phyloP scores from a whole-genome alignment of 2,329 filamentous ascomycete genomes.

The Onygenales sp. region DNA sequence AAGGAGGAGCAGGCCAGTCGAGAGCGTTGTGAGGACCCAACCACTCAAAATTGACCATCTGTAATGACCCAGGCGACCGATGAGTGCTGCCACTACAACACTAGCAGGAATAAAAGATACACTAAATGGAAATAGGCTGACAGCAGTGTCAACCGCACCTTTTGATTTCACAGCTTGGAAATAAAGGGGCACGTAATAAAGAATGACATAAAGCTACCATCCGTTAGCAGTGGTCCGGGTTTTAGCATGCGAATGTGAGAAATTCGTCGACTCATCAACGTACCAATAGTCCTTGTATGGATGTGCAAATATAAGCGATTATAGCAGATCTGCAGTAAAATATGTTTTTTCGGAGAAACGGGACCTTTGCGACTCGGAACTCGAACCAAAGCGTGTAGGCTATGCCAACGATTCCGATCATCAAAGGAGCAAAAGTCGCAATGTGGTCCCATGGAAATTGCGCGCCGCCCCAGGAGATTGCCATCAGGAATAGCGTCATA shows the following conservation, averaged over 20 bases:
- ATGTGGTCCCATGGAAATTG: constrained; percentile 56
- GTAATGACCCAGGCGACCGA: constrained; percentile 32
- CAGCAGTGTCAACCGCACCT: constrained; percentile 43
- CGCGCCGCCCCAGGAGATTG: constrained; percentile 55
- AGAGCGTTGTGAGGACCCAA: constrained; percentile 51
- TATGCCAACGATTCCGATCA: constrained; percentile 45
- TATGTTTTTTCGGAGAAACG: constrained; percentile 1
- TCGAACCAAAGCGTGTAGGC: constrained; percentile 3
- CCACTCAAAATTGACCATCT: constrained; percentile 52
- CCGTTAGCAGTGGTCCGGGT: no score
- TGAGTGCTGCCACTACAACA: constrained; percentile 42
- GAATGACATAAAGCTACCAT: constrained; percentile 35
- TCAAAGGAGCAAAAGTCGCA: constrained; percentile 51
- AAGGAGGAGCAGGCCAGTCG: constrained; percentile 41
- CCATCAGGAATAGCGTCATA: constrained; percentile 50
- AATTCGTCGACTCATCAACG: constrained; percentile 16
- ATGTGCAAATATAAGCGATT: constrained; percentile 1
- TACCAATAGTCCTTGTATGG: constrained; percentile 14
- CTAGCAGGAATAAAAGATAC: constrained; percentile 2
- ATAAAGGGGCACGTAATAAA: constrained; percentile 46
- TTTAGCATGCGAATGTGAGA: no score
- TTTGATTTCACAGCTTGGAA: constrained; percentile 40
- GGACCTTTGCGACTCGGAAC: background rate
- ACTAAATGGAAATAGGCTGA: constrained; percentile 43
- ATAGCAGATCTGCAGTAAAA: constrained; percentile 2